These are phyloP conservation scores for Fusarium euwallaceae DNA, from an alignment of 2,329 filamentous ascomycete genomes.

Conservation along the genomic window DNA sequence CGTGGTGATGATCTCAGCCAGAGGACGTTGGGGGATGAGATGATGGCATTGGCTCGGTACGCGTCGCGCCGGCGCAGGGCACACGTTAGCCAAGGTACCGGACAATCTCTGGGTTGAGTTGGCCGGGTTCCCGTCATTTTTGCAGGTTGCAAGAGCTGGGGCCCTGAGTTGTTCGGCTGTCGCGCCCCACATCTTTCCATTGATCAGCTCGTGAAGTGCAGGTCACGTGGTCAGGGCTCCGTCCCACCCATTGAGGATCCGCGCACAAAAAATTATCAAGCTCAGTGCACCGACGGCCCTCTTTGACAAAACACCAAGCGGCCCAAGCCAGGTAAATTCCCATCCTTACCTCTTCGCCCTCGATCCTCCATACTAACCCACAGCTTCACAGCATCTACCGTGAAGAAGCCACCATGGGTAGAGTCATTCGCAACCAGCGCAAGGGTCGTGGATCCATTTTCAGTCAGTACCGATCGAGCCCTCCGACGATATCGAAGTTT, in stretches of 20 bases:
- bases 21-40: constrained; percentile 22
- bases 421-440: constrained; percentile 76
- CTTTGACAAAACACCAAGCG: constrained; percentile 57
- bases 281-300: constrained; percentile 45
- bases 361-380: constrained; percentile 48
- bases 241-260: constrained; percentile 39
- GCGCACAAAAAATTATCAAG: constrained; percentile 57
- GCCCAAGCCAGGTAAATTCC: constrained; percentile 55
- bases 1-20: constrained; percentile 34
- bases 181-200: constrained; percentile 16
- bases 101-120: constrained; percentile 24
- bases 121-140: constrained; percentile 1
- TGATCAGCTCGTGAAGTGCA: constrained; percentile 40
- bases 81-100: constrained; percentile 11
- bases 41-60: constrained; percentile 28
- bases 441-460: constrained; percentile 72
- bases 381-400: constrained; percentile 50
- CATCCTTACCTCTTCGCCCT: constrained; percentile 43
- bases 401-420: constrained; percentile 63
- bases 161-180: constrained; percentile 7
- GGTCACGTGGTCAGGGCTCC: constrained; percentile 56
- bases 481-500: constrained; percentile 40
- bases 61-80: constrained; percentile 17
- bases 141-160: constrained; percentile 13
- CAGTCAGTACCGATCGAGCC: constrained; percentile 58